Conservation (phyloP, 257 asterid genomes). For the Penstemon eatonii region DNA sequence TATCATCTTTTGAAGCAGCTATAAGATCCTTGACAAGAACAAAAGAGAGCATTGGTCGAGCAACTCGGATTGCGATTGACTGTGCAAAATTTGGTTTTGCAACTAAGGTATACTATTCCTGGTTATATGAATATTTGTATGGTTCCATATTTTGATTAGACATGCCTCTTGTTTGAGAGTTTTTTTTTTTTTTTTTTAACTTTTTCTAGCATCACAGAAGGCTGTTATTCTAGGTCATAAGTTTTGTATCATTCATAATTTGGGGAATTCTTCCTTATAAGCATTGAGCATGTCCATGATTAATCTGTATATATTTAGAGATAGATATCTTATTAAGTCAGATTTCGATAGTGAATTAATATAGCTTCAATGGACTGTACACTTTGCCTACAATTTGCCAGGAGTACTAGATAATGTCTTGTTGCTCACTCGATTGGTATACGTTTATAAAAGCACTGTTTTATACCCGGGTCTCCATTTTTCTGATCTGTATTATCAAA, state of each 20-base stretch:
- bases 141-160: conserved; percentile 19
- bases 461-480: neutral
- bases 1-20: conserved; percentile 67
- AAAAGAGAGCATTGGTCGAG: conserved; percentile 81
- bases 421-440: conserved; percentile 3
- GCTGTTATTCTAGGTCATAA: neutral
- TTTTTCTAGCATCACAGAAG: conserved; percentile 7
- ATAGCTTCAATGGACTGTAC: neutral
- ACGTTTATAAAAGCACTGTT: neutral
- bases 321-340: neutral
- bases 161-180: conserved; percentile 7
- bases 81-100: conserved; percentile 86
- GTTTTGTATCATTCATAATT: neutral
- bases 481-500: neutral
- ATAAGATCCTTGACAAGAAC: conserved; percentile 78
- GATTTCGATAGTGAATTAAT: conserved; percentile 1
- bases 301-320: neutral
- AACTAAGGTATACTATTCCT: conserved; percentile 56
- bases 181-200: neutral
- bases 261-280: conserved; percentile 13
- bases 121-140: conserved; percentile 4
- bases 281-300: conserved; percentile 18
- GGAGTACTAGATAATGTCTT: neutral
- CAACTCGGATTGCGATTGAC: conserved; percentile 83
- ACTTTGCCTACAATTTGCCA: conserved; percentile 10